Evolutionary conservation across 768 basidiomycete species (phyloP), one percentile per base, ranked within the genome.

Genomic region (Agrocybe pediades): DNA sequence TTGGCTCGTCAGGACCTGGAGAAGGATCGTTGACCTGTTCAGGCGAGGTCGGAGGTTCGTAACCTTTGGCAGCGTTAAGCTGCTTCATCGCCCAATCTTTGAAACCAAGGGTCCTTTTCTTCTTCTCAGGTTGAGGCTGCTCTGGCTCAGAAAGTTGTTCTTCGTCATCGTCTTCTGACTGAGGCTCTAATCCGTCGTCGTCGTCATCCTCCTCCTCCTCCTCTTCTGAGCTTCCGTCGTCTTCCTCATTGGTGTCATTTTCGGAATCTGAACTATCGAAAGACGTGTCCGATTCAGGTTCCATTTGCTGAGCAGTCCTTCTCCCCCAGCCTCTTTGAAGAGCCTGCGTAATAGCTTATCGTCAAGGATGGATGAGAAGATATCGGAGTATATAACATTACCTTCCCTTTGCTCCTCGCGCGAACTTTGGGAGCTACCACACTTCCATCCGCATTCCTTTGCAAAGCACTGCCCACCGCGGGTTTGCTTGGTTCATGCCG

Each of bases 51-150:
- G 56, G 49, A 54, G 53, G 26, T 49, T 59, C 62, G 50, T 74
- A 71, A 4, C 76, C 73, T 62, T 78, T 81, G 11, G 75, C 72
- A 27, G 68, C 57, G 46, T 75, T 84, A 47, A 91, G 77, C 65
- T 97, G 94, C 50, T 87, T 82, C 56, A 86, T 65, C 0, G 95
- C 95, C 95, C 95, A 97, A 36, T 86, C 78, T 67, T 97, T 97
- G 81, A 97, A 98, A 6, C 83, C 81, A 25, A 61, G 29, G 2
- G 29, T 47, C 43, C 59, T 61, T 27, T 57, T 61, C 42, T 58
- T 56, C 15, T 76, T 84, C 61, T 71, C 77, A 46, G 59, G 67
- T 47, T 58, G 63, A 20, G 60, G 56, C 15, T 62, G 60, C 58
- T 26, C 58, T 60, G 3, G 20, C 25, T 49, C 48, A n/a, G 33